Base-by-base conservation (phyloP, 306 rosid genomes). In the Carpinus viminea region DNA sequence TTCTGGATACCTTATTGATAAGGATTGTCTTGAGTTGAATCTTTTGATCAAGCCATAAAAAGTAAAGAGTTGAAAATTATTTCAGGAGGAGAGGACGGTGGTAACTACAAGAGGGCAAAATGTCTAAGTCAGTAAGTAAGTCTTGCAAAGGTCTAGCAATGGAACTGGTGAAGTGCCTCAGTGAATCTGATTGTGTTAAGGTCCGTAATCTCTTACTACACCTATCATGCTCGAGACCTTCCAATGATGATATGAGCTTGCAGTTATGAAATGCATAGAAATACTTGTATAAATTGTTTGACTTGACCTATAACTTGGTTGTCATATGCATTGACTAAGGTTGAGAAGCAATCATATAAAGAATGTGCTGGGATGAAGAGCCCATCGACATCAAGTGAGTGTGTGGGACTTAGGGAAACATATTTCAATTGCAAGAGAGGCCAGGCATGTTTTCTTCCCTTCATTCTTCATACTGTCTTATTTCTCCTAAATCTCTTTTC, bases 371-470 rank as follows among this genome's bases (percentile, higher is more conserved):
- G 97, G 70, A 95, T 92, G 90, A 92, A 88, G 92, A 80, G 80
- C 77, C 98, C 98, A 28, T 87, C 91, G 43, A 92, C 92, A 70
- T 74, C 98, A n/a, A 91, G 90, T 26, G 97, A 95, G 66, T 92
- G 98, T 72, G 87, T 90, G 46, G 98, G 98, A 76, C 87, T 95
- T 64, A 88, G 98, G 85, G 98, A 95, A 87, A 95, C 98, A 60
- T 92, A 88, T 79, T 95, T 95, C 93, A 91, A 92, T 78, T 95
- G 98, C 94, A 95, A 95, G 80, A 91, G 98, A 81, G 98, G 98
- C 81, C 98, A 95, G 93, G 93, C 86, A 83, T 78, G 89, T 78
- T 4, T 65, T 46, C 69, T 34, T 10, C 41, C 72, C 83, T 77
- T 64, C 18, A 36, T 76, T 78, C 45, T 74, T 76, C 51, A 8